Evolutionary conservation across 768 basidiomycete species (phyloP).

Genomic region (Auricularia sp.): DNA sequence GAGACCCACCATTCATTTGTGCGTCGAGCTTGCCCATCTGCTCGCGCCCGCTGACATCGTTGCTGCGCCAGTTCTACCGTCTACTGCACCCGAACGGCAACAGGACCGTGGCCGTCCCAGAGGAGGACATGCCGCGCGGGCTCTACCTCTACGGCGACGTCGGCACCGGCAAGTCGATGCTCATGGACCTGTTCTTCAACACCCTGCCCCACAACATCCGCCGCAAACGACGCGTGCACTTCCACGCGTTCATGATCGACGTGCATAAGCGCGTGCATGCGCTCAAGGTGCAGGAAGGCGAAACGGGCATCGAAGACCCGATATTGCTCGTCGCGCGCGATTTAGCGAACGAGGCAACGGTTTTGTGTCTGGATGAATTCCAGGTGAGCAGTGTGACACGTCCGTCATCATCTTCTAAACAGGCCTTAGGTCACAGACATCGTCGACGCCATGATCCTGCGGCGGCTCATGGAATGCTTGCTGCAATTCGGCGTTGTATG

Average conservation of each 20-base stretch:
- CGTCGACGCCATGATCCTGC: slow-evolving; percentile 94
- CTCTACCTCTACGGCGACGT: slow-evolving; percentile 95
- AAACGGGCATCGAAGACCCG: slow-evolving; percentile 57
- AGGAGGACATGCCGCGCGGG: slow-evolving; percentile 61
- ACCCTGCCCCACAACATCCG: slow-evolving; percentile 58
- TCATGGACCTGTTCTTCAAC: slow-evolving; percentile 95
- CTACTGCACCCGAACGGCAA: neutral
- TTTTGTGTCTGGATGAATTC: slow-evolving; percentile 97
- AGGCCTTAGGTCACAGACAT: slow-evolving; percentile 81
- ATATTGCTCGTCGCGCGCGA: slow-evolving; percentile 82
- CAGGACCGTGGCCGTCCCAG: slow-evolving; percentile 23
- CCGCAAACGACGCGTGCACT: slow-evolving; percentile 84
- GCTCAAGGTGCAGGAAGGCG: slow-evolving; percentile 62
- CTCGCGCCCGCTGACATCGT: slow-evolving; percentile 8
- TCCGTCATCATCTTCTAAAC: neutral
- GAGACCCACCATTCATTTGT: slow-evolving; percentile 24
- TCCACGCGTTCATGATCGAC: slow-evolving; percentile 99
- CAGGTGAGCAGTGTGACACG: slow-evolving; percentile 46
- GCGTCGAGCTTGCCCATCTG: slow-evolving; percentile 9
- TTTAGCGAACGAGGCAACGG: slow-evolving; percentile 69
- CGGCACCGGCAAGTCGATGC: slow-evolving; percentile 96
- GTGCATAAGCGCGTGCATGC: slow-evolving; percentile 89
- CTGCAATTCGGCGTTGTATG: slow-evolving; percentile 83
- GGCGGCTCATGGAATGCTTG: slow-evolving; percentile 79
- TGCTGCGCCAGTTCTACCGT: slow-evolving; percentile 21